Percentiles rank a stretch among this genome's conserved stretches.
Evolutionary conservation across 768 basidiomycete genomes (phyloP).

Genomic region (Strobilomyces dryophilus): DNA sequence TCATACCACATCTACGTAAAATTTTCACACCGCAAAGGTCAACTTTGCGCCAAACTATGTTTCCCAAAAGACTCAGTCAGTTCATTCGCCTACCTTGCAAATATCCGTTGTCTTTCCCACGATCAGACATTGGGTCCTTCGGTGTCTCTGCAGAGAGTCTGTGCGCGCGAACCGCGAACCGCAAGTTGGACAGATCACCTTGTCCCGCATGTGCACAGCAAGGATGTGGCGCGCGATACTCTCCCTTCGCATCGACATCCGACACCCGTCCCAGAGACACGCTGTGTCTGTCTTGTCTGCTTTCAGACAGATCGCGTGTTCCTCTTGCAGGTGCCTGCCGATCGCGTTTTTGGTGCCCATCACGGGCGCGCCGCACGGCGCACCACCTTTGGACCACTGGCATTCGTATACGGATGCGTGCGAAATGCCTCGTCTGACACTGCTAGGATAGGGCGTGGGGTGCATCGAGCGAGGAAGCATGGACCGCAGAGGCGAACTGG

Average conservation of each 20-base stretch:
- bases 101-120: background rate
- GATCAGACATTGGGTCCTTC: constrained; percentile 5
- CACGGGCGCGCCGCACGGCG: background rate
- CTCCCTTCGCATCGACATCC: constrained; percentile 20
- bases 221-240: constrained; percentile 26
- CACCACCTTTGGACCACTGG: constrained; percentile 5
- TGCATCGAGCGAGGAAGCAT: background rate
- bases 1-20: background rate
- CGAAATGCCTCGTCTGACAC: background rate
- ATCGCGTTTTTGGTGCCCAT: constrained; percentile 9
- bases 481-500: background rate
- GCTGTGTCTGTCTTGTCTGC: constrained; percentile 3
- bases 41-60: background rate
- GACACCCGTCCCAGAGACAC: constrained; percentile 19
- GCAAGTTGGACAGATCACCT: constrained; percentile 17
- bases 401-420: background rate
- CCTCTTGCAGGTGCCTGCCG: constrained; percentile 5
- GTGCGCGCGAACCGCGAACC: constrained; percentile 18
- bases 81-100: background rate
- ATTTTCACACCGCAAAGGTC: background rate
- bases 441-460: constrained; percentile 6
- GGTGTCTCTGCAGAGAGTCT: constrained; percentile 26
- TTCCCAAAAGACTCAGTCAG: background rate
- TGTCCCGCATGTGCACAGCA: constrained; percentile 20
- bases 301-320: constrained; percentile 7